Percentiles rank a stretch among this genome's conserved stretches.
phyloP scores from a whole-genome alignment of 345 rosid genomes.

The Eucalyptus rudis region DNA sequence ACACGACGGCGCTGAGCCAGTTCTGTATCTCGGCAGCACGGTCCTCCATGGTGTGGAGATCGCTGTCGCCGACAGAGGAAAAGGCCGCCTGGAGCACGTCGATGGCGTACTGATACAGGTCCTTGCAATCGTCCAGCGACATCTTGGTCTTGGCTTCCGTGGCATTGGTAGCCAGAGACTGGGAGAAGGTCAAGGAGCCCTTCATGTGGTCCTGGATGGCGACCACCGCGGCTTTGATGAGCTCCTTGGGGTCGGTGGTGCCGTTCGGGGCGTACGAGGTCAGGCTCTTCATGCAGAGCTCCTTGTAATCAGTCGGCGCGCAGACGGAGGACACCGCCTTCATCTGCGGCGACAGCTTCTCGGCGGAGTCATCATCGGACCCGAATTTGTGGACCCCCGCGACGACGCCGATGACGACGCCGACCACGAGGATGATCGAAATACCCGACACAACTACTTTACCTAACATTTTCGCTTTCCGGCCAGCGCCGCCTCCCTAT shows the following conservation, averaged over 20 bases:
- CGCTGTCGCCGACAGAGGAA: slow-evolving; percentile 2
- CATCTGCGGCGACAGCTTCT: slow-evolving; percentile 3
- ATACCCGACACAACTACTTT: slow-evolving; percentile 19
- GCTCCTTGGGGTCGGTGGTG: slow-evolving; percentile 34
- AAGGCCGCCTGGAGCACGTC: slow-evolving; percentile 15
- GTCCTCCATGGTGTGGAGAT: background rate
- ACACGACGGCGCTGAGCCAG: slow-evolving; percentile 49
- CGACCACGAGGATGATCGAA: slow-evolving; percentile 32
- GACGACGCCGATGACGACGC: slow-evolving; percentile 22
- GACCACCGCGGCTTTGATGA: slow-evolving; percentile 19
- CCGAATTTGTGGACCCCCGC: background rate
- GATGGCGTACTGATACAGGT: slow-evolving; percentile 8
- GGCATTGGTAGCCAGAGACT: background rate
- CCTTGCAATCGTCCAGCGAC: slow-evolving; percentile 32
- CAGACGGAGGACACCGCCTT: slow-evolving; percentile 33
- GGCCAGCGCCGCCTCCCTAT: background rate
- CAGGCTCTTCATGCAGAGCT: slow-evolving; percentile 37
- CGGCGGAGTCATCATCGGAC: background rate
- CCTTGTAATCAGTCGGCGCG: slow-evolving; percentile 25
- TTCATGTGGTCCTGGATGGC: slow-evolving; percentile 22
- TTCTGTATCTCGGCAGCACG: slow-evolving; percentile 8
- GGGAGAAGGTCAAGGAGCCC: slow-evolving; percentile 24
- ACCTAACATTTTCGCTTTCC: background rate
- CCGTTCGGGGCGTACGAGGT: slow-evolving; percentile 5
- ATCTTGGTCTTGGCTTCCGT: background rate